A percentile compares a stretch with the other conserved stretches of the same genome.
Conservation (phyloP, 1,139 yeast genomes). For the Maudiozyma humilis region DNA sequence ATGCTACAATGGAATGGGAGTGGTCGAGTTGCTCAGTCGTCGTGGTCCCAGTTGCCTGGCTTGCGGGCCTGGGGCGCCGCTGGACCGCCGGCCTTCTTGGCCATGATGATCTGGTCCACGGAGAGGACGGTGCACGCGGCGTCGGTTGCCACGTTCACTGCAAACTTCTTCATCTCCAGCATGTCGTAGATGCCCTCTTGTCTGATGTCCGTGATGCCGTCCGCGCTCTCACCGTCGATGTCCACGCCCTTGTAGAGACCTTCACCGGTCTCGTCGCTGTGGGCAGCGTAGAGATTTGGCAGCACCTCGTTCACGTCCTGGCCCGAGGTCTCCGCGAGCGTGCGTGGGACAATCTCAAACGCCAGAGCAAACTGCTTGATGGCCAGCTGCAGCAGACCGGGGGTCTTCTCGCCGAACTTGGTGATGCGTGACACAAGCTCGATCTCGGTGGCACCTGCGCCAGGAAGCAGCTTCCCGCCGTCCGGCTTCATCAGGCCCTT, state of each 20-base stretch:
- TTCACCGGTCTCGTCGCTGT: slow-evolving; percentile 37
- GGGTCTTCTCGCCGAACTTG: slow-evolving; percentile 83
- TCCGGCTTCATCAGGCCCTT: slow-evolving; percentile 79
- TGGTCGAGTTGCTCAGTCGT: slow-evolving; percentile 43
- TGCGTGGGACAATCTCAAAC: slow-evolving; percentile 87
- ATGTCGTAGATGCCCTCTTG: slow-evolving; percentile 70
- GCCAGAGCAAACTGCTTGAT: slow-evolving; percentile 92
- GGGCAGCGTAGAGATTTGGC: slow-evolving; percentile 83
- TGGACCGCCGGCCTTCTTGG: slow-evolving; percentile 94
- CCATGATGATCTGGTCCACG: slow-evolving; percentile 74
- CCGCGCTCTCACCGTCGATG: slow-evolving; percentile 54
- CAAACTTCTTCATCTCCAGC: slow-evolving; percentile 71
- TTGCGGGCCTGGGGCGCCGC: slow-evolving; percentile 67
- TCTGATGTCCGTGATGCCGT: slow-evolving; percentile 65
- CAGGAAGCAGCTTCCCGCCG: slow-evolving; percentile 65
- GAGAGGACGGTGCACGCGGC: slow-evolving; percentile 88
- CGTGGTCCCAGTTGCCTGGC: slow-evolving; percentile 98
- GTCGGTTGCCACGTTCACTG: slow-evolving; percentile 89
- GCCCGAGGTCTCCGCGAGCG: slow-evolving; percentile 91
- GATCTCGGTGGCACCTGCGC: slow-evolving; percentile 96
- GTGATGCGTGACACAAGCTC: slow-evolving; percentile 76
- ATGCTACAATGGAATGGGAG: neutral
- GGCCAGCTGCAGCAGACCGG: slow-evolving; percentile 87
- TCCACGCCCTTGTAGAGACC: slow-evolving; percentile 58
- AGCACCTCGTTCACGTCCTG: slow-evolving; percentile 80